Evolutionary conservation across 1,284 basidiomycete genomes (phyloP).

Genomic region (Puccinia triticina): DNA sequence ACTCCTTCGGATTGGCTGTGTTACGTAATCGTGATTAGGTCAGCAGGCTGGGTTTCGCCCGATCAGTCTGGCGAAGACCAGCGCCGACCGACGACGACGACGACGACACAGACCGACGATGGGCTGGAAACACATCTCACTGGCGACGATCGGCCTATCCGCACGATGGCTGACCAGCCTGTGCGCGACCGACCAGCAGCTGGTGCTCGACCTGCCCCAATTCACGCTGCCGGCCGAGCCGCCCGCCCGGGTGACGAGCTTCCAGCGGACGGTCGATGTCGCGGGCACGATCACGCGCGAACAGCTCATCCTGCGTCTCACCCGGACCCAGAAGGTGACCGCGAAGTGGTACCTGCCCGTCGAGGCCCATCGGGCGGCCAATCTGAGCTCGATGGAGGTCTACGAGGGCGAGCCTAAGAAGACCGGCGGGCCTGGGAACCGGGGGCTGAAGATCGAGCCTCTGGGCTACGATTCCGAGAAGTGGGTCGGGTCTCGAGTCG

Average conservation of each 20-base stretch:
- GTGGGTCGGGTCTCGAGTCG: conserved; percentile 1
- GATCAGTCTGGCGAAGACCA: too few relatives aligned
- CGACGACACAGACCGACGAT: not conserved
- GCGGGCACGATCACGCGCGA: conserved; percentile 43
- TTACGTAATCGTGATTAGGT: too few relatives aligned
- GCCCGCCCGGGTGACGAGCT: conserved; percentile 19
- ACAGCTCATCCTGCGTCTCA: conserved; percentile 34
- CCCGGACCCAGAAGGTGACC: not conserved
- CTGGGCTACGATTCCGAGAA: conserved; percentile 35
- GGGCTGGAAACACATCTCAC: conserved; percentile 21
- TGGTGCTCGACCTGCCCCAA: conserved; percentile 30
- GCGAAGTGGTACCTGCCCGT: conserved; percentile 31
- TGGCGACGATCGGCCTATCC: conserved; percentile 18
- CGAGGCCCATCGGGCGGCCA: conserved; percentile 29
- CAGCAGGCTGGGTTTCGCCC: too few relatives aligned
- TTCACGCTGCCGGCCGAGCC: conserved; percentile 18
- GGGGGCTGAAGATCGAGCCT: conserved; percentile 22
- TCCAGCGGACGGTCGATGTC: conserved; percentile 31
- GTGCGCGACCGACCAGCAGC: conserved; percentile 20
- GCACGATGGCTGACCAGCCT: not conserved
- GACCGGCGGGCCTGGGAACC: conserved; percentile 5
- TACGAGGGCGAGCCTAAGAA: conserved; percentile 33
- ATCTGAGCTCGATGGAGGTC: conserved; percentile 41
- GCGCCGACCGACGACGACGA: not conserved
- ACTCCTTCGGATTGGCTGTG: too few relatives aligned